phyloP scores from a whole-genome alignment of 495 filamentous ascomycete species.

The Diplogelasinospora grovesii region DNA sequence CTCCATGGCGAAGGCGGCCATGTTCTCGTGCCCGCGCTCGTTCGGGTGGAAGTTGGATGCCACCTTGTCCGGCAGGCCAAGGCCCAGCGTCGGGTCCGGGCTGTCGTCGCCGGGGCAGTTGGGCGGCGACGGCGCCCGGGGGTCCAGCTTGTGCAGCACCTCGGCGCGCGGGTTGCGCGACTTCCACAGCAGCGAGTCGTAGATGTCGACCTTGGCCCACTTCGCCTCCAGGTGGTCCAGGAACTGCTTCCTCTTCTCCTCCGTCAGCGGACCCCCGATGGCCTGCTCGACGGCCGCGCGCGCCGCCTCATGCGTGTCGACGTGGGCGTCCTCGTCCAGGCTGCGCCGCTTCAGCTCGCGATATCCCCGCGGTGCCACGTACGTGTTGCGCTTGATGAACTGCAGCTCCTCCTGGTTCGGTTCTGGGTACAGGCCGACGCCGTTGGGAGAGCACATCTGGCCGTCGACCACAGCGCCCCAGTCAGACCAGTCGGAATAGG shows the following conservation, averaged over 20 bases:
- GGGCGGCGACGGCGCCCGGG: constrained; percentile 1
- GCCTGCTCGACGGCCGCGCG: neutral
- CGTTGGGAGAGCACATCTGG: constrained; percentile 19
- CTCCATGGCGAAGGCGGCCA: constrained; percentile 17
- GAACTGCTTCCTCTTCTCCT: too few relatives aligned
- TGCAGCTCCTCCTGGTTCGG: constrained; percentile 14
- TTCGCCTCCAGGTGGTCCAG: neutral
- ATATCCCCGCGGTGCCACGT: too few relatives aligned
- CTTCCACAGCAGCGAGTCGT: constrained; percentile 7
- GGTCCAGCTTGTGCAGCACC: constrained; percentile 5
- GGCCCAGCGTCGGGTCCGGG: neutral
- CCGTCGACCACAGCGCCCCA: constrained; percentile 15
- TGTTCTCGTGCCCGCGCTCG: constrained; percentile 13
- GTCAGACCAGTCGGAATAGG: constrained; percentile 19
- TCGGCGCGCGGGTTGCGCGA: constrained; percentile 11
- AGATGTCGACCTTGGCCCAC: neutral
- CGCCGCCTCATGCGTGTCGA: neutral
- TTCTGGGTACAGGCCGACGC: constrained; percentile 18
- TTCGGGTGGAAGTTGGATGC: constrained; percentile 26
- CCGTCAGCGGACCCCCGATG: neutral
- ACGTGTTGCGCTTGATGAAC: constrained; percentile 18
- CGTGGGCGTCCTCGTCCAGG: neutral
- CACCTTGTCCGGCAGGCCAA: constrained; percentile 17
- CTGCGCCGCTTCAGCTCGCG: too few relatives aligned
- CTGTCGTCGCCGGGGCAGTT: constrained; percentile 10